Conservation (phyloP, 495 filamentous ascomycete genomes). For the Sphaerosporella brunnea region DNA sequence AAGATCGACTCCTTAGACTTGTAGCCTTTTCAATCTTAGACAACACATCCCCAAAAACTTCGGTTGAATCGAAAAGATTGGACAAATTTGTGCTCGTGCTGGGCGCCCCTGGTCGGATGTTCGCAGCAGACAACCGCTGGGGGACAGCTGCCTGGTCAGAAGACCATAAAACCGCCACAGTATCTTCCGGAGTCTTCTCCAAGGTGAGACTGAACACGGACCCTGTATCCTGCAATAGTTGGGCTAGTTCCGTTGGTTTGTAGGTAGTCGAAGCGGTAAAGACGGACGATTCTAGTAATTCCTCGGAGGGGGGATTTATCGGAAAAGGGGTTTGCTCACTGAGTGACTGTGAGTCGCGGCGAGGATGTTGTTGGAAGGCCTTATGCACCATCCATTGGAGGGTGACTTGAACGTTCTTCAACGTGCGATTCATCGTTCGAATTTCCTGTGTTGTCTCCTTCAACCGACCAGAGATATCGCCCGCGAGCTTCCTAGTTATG, state of each 20-base stretch:
- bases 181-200: too few species aligned
- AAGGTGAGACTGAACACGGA: not conserved
- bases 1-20: too few species aligned
- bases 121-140: too few species aligned
- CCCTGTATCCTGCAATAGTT: not conserved
- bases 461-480: not conserved
- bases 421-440: not conserved
- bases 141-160: too few species aligned
- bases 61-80: too few species aligned
- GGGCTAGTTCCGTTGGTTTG: not conserved
- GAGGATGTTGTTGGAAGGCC: not conserved
- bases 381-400: not conserved
- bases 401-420: not conserved
- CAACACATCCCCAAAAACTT: too few species aligned
- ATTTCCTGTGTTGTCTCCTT: not conserved
- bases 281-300: not conserved
- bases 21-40: too few species aligned
- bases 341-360: not conserved
- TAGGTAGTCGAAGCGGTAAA: not conserved
- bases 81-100: too few species aligned
- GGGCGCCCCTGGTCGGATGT: too few species aligned
- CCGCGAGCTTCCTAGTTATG: not conserved
- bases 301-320: too few species aligned
- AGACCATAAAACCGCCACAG: too few species aligned
- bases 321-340: too few species aligned